Base-by-base conservation (phyloP, 2,329 filamentous ascomycete species). In the Clonostachys rosea region DNA sequence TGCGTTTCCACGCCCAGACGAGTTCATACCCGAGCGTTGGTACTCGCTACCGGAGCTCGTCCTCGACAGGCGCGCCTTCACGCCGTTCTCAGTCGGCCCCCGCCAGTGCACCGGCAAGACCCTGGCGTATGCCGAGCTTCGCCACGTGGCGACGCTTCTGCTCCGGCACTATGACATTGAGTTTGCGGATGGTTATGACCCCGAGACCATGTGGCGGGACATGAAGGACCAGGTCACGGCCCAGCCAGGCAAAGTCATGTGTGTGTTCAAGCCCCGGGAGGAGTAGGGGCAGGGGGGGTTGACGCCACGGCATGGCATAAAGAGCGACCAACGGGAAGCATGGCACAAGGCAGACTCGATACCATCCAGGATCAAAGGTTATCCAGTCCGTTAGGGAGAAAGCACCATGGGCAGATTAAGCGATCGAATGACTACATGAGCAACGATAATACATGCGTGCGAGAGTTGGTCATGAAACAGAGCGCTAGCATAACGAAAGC, bases 11-110 rank as follows among this genome's bases (percentile, higher is more conserved):
- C 46, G 36, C 6, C 43, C 46, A 5, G 10, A 47, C 42, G 44
- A 47, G 13, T 54, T 54, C 40, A 48, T 54, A 5, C 52, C 52
- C 11, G 52, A 54, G 46, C 50, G 52, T 6, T 54, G 52, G 52
- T 50, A 51, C 1, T 52, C 47, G 5, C 36, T 36, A 3, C 52
- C 52, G 5, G 50, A 54, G 1, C 30, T 54, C 30, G 47, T 54
- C 11, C 45, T 49, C 17, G 50, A 54, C 18, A 47, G 43, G 2
- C 39, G 46, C 12, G 52, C 52, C 1, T 50, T 48, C 7, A 37
- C 36, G 18, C 41, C 40, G 1, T 46, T 50, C 8, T 42, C 43
- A 20, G 16, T 43, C 12, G 47, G 47, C 6, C 34, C 47, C 13
- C 30, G 44, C 14, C 40, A 30, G n/a, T 49, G 47, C 39, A 40